Evolutionary conservation across 2,329 filamentous ascomycete genomes (phyloP).

Genomic region (Plenodomus lindquistii): DNA sequence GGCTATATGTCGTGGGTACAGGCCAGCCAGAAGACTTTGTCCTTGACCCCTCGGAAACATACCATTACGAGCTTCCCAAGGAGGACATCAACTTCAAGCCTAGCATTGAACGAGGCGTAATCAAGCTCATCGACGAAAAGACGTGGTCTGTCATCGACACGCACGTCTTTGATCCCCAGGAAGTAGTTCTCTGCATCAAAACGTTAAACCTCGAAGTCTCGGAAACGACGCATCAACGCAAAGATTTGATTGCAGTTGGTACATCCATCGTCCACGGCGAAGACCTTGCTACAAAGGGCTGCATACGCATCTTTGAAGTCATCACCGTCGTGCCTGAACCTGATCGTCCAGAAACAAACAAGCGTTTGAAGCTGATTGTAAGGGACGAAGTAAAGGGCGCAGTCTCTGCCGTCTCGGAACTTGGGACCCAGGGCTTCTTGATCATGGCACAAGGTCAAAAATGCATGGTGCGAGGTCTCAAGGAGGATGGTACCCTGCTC

Average conservation of each 20-base stretch:
- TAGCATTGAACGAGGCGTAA: conserved; percentile 67
- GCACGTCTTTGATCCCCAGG: conserved; percentile 71
- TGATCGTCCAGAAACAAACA: conserved; percentile 80
- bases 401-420: conserved; percentile 81
- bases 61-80: conserved; percentile 77
- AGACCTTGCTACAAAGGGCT: conserved; percentile 82
- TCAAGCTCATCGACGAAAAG: conserved; percentile 78
- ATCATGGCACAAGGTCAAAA: conserved; percentile 94
- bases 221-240: conserved; percentile 85
- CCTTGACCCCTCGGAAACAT: conserved; percentile 82
- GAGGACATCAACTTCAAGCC: conserved; percentile 67
- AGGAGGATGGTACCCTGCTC: conserved; percentile 89
- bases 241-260: conserved; percentile 79
- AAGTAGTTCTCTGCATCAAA: conserved; percentile 80
- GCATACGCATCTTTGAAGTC: conserved; percentile 88
- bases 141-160: conserved; percentile 80
- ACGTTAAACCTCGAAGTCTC: conserved; percentile 86
- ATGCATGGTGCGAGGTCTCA: conserved; percentile 92
- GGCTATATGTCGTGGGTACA: conserved; percentile 77
- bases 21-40: conserved; percentile 67
- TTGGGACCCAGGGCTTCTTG: conserved; percentile 85
- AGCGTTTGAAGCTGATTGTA: conserved; percentile 80
- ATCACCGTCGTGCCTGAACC: conserved; percentile 91
- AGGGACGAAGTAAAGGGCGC: conserved; percentile 92
- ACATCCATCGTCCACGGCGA: conserved; percentile 87